Evolutionary conservation across 208 protist species (phyloP), one percentile per base, ranked within the genome.

Genomic region (Acanthamoeba culbertsoni): DNA sequence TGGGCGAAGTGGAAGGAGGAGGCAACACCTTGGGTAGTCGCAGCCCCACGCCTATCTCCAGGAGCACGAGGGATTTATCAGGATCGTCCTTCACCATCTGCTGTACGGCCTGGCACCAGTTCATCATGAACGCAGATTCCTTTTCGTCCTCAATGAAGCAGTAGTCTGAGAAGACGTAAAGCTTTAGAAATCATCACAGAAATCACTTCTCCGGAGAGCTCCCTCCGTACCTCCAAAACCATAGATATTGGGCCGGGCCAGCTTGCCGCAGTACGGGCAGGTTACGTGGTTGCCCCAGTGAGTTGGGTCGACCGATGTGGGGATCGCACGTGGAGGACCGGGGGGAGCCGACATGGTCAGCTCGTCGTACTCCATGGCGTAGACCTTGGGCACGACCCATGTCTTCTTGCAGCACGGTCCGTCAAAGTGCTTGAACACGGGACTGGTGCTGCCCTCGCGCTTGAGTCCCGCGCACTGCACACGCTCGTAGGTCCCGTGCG

Each of bases 81-180:
- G 68, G 68, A 28, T 79, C 37, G 33, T 79, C 42, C 68, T 79
- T 79, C 18, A 79, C 42, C 12, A 79, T 79, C 31, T 79, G 31
- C 68, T 48, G 68, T 20, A 79, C 68, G 68, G 18, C 23, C 68
- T 79, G 68, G 7, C 68, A 79, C 68, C 68, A 79, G 35, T 79
- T 79, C 68, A 79, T 79, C 37, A 79, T 51, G 10, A 79, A 40
- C 6, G 68, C 68, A 8, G 68, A 79, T 40, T 79, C 68, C 68
- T 79, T 33, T 40, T 79, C 68, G 68, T 79, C 28, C 68, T 79
- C 68, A 26, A 79, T 48, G 37, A 79, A 79, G n/a, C 68, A 79
- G n/a, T 79, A 79, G 28, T 79, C 68, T 79, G 63, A 23, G 14
- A 59, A 14, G 51, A 23, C 14, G 51, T 23, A 59, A 14, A n/a